Percentiles rank a stretch among this genome's conserved stretches.
Evolutionary conservation across 106 monocot species (phyloP).

Genomic region (Dendrobium officinale): DNA sequence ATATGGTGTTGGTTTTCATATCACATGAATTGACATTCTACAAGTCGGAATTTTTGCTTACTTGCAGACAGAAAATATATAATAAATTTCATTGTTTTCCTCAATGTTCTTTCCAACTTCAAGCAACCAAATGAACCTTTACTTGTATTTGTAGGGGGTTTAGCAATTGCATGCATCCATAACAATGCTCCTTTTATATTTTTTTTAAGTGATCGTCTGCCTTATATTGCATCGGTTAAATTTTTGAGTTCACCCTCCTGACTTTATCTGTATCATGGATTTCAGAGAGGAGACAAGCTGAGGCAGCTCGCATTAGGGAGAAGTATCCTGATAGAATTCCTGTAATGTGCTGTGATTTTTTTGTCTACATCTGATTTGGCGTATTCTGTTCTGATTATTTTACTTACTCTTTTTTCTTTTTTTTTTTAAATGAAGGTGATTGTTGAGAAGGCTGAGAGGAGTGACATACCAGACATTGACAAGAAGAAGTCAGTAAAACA

Average conservation of each 20-base stretch:
- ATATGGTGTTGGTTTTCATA: background rate
- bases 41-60: background rate
- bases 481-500: conserved; percentile 19
- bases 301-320: conserved; percentile 20
- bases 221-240: background rate
- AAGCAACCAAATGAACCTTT: too few relatives aligned
- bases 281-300: conserved; percentile 22
- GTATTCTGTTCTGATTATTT: background rate
- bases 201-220: background rate
- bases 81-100: too few relatives aligned
- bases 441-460: conserved; percentile 27
- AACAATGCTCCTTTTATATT: too few relatives aligned
- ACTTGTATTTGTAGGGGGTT: too few relatives aligned
- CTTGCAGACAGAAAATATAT: too few relatives aligned
- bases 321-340: conserved; percentile 23
- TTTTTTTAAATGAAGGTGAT: conserved; percentile 12
- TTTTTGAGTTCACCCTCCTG: background rate
- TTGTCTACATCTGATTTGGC: background rate
- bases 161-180: too few relatives aligned
- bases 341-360: background rate
- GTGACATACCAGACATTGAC: conserved; percentile 27
- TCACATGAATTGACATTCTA: background rate
- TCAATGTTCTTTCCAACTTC: too few relatives aligned
- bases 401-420: background rate
- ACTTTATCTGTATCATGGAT: background rate